Conservation (phyloP, 768 basidiomycete genomes). For the Kwoniella newhampshirensis region DNA sequence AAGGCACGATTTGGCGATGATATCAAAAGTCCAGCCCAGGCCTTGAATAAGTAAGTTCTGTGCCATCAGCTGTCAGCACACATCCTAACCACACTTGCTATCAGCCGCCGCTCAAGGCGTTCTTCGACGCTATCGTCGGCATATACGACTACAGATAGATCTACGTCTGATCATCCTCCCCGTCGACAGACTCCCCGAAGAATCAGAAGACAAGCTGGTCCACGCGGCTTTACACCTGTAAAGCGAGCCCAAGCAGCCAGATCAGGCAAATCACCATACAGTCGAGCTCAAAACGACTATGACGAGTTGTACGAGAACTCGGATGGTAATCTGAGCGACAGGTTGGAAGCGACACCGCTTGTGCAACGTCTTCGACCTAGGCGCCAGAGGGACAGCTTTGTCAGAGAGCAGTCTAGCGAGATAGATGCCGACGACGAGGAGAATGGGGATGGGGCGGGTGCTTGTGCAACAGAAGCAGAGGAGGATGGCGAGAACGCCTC, state of each 20-base stretch:
- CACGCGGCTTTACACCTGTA: constrained; percentile 15
- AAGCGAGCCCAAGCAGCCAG: constrained; percentile 9
- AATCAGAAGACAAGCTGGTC: constrained; percentile 13
- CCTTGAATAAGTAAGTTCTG: constrained; percentile 18
- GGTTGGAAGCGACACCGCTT: constrained; percentile 24
- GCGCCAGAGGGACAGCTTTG: constrained; percentile 4
- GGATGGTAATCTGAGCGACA: too few species aligned
- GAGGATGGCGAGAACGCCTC: constrained; percentile 13
- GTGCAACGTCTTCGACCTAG: constrained; percentile 18
- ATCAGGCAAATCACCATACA: too few species aligned
- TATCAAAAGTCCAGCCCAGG: constrained; percentile 41
- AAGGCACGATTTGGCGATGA: constrained; percentile 43
- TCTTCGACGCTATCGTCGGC: constrained; percentile 40
- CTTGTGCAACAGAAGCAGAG: constrained; percentile 9
- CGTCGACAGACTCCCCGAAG: constrained; percentile 14
- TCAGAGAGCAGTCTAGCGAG: constrained; percentile 25
- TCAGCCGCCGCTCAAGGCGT: constrained; percentile 18
- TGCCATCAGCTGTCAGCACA: background rate
- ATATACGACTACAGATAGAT: constrained; percentile 42
- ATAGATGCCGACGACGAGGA: constrained; percentile 36
- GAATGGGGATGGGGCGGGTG: constrained; percentile 20
- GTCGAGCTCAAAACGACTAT: background rate
- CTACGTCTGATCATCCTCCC: constrained; percentile 8
- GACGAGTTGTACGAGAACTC: too few species aligned
- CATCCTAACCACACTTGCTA: background rate